These are phyloP conservation scores for Ophiocordyceps camponoti-rufipedis DNA, from an alignment of 2,329 filamentous ascomycete genomes.

Conservation along the genomic window DNA sequence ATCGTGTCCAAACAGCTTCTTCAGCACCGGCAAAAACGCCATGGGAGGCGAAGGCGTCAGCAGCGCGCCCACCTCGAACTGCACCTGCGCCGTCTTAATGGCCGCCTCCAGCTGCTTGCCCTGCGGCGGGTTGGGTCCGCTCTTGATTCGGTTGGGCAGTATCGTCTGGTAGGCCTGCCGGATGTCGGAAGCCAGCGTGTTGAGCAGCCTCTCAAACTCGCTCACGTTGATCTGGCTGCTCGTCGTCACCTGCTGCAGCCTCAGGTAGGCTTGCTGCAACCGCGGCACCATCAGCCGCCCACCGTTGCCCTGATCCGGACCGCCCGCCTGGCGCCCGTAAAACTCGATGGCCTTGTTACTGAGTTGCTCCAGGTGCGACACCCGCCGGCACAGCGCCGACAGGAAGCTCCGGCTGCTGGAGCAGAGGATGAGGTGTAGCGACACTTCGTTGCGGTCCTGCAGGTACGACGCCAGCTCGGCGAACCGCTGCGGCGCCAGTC, in stretches of 20 bases:
- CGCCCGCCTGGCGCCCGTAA: conserved; percentile 26
- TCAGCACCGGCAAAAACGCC: conserved; percentile 37
- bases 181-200: conserved; percentile 26
- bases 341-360: conserved; percentile 30
- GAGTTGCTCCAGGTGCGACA: conserved; percentile 35
- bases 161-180: conserved; percentile 29
- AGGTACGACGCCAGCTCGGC: conserved; percentile 32
- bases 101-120: conserved; percentile 23
- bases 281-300: conserved; percentile 26
- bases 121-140: conserved; percentile 25
- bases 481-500: conserved; percentile 28
- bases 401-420: conserved; percentile 59
- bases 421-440: conserved; percentile 48
- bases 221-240: conserved; percentile 36
- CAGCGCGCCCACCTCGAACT: conserved; percentile 33
- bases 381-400: conserved; percentile 45
- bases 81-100: conserved; percentile 26
- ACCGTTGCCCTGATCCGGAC: conserved; percentile 18
- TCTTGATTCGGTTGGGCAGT: conserved; percentile 24
- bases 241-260: conserved; percentile 31
- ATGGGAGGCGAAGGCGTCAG: conserved; percentile 26
- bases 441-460: conserved; percentile 34
- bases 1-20: conserved; percentile 42
- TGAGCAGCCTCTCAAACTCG: conserved; percentile 45
- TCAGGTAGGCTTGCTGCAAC: conserved; percentile 37